Base-by-base conservation (phyloP, 2,329 filamentous ascomycete genomes). In the Chalaropsis ovoidea region DNA sequence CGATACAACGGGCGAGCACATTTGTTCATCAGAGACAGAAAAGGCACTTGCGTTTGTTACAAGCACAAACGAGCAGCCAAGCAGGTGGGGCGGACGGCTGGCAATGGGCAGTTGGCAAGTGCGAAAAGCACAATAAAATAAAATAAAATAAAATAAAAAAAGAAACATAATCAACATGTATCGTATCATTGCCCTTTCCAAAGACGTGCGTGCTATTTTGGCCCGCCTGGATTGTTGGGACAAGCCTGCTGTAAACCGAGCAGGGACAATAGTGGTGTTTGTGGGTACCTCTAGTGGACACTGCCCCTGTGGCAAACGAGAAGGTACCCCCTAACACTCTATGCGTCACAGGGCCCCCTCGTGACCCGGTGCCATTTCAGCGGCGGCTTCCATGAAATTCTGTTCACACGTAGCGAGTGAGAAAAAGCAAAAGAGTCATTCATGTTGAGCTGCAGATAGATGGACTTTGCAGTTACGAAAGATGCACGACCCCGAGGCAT, bases 271-370 rank as follows among this genome's bases (percentile, higher is more conserved):
- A 47, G 43, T 19, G 43, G 43, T 47, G 54, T 58, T 58, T 39
- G 15, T 39, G 24, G 27, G 24, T 58, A 39, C 24, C n/a, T 58
- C 54, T 47, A 39, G 54, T 11, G 54, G 61, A 27, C n/a, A 62
- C 61, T 35, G 61, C 61, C 61, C 45, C 61, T 49, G 61, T 62
- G 61, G 61, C 61, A 62, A 62, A 47, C 42, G 42, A 22, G 2
- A 2, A 39, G 31, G 41, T 62, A 47, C 43, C 27, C 42, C 24
- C 22, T 62, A 43, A 43, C 39, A 62, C 42, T 43, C n/a, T 6
- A 49, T 35, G 22, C 42, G 41, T 62, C 61, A 62, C 43, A 62
- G 24, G 27, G 17, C 61, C 8, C 45, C 42, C 22, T 31, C 17
- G 61, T 62, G 61, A 43, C 41, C 24, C 24, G 49, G 61, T 45